Base-by-base conservation (phyloP, 148 eudicot genomes). In the Polygonum aviculare region DNA sequence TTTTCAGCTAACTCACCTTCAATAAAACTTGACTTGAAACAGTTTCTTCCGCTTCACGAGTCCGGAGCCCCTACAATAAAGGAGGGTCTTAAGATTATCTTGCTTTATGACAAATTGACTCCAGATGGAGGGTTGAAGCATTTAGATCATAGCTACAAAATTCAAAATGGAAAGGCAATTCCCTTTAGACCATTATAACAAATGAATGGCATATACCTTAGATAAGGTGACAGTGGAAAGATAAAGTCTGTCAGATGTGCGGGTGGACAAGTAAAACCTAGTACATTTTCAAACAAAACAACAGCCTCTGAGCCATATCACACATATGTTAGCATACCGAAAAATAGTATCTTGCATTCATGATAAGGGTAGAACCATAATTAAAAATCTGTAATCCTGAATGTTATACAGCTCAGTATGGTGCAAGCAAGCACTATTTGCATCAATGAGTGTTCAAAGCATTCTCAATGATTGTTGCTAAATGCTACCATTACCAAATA, bases 21-120 rank as follows among this genome's bases (percentile, higher is more conserved):
- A 92, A 86, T 81, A 95, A 77, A 79, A 81, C 77, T 76, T 81
- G 91, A 82, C 99, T 92, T 76, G 97, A 92, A 81, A 95, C 89
- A 73, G 81, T 79, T 75, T 95, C 99, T 84, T 95, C 99, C 83
- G 88, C 86, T 82, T 92, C 97, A 79, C 99, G 94, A 75, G 87
- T 88, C 71, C 99, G 88, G 80, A 88, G 77, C 74, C 97, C 99
- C 99, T 94, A 81, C 45, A 83, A 63, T 41, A 57, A 78, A 78
- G 65, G 73, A 51, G 38, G 33, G 48, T 76, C 31, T 33, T 44
- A 55, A 74, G 72, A 18, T 44, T 33, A 72, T 12, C 36, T 16
- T 18, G 19, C 19, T 33, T 6, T 2, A 33, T 67, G 41, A 35
- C 10, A 33, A 35, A 67, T 5, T 33, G 49, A 41, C 52, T 72